Percentiles rank a stretch among this genome's conserved stretches.
Conservation (phyloP, 805 yeast genomes). For the Yarrowia alimentaria region DNA sequence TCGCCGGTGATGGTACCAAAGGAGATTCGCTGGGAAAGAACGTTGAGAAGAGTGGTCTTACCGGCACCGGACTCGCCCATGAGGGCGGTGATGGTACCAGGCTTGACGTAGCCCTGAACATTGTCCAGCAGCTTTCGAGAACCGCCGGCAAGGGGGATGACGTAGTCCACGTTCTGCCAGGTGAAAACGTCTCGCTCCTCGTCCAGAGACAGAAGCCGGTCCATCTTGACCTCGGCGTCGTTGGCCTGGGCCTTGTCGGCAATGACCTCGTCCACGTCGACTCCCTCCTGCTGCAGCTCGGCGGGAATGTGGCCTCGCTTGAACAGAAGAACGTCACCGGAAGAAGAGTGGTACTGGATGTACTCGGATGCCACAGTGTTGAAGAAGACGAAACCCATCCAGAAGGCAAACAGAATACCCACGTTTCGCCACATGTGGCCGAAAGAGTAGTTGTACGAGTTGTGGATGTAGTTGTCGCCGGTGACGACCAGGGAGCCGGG, state of each 20-base stretch:
- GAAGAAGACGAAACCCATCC: slow-evolving; percentile 41
- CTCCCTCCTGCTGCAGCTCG: slow-evolving; percentile 37
- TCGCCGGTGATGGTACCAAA: slow-evolving; percentile 72
- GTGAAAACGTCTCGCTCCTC: slow-evolving; percentile 42
- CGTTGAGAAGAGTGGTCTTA: slow-evolving; percentile 72
- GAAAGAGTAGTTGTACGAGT: slow-evolving; percentile 52
- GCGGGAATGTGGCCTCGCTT: slow-evolving; percentile 42
- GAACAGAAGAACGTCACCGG: slow-evolving; percentile 39
- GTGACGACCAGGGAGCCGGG: slow-evolving; percentile 53
- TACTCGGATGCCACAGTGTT: slow-evolving; percentile 40
- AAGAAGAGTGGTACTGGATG: slow-evolving; percentile 37
- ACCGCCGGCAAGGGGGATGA: slow-evolving; percentile 47
- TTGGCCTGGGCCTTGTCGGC: slow-evolving; percentile 34
- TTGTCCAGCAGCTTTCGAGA: slow-evolving; percentile 45
- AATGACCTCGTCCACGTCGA: slow-evolving; percentile 34
- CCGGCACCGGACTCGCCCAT: slow-evolving; percentile 92
- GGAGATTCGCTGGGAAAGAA: slow-evolving; percentile 67
- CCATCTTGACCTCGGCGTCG: slow-evolving; percentile 36
- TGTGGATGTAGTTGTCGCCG: slow-evolving; percentile 58
- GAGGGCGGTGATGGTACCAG: slow-evolving; percentile 76
- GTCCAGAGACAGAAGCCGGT: slow-evolving; percentile 31
- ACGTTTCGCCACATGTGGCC: slow-evolving; percentile 77
- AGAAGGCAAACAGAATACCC: slow-evolving; percentile 60
- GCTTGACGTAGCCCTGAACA: slow-evolving; percentile 72
- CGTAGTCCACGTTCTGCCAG: slow-evolving; percentile 63